A percentile compares a stretch with the other conserved stretches of the same genome.
Evolutionary conservation across 495 filamentous ascomycete species (phyloP).

Genomic region (Alectoria sarmentosa): DNA sequence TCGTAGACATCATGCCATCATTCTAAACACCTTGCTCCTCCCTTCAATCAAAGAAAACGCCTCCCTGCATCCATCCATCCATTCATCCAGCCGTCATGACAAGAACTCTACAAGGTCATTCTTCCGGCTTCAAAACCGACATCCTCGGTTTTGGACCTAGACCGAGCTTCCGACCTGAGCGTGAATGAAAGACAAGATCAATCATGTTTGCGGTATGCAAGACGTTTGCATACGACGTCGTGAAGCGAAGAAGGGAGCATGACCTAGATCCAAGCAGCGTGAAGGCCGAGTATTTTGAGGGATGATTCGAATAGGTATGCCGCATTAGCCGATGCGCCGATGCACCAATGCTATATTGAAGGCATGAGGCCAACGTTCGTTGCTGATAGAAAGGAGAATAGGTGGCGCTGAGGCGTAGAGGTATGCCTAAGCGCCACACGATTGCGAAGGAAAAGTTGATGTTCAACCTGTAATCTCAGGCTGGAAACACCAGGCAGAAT

Average conservation of each 20-base stretch:
- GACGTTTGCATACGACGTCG: background rate
- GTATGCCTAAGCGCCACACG: background rate
- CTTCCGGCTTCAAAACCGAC: constrained; percentile 1
- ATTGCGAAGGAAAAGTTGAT: background rate
- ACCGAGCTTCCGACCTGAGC: constrained; percentile 7
- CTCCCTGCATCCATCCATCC: background rate
- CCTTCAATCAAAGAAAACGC: constrained; percentile 2
- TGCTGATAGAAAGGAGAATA: background rate
- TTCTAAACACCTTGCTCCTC: background rate
- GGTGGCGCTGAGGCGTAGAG: background rate
- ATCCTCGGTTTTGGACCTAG: background rate
- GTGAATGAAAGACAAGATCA: constrained; percentile 17
- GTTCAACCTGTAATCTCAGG: background rate
- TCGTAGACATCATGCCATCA: constrained; percentile 14
- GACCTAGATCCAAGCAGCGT: constrained; percentile 6
- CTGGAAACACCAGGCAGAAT: background rate
- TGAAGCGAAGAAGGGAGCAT: background rate
- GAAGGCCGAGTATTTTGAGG: background rate
- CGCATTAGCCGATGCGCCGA: constrained; percentile 9
- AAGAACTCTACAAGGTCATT: background rate
- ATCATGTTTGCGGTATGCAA: background rate
- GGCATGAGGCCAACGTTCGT: background rate
- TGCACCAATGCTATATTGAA: constrained; percentile 6
- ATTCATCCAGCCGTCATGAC: background rate
- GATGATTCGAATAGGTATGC: constrained; percentile 6